Evolutionary conservation across 108 stramenopile genomes (phyloP).

Genomic region (Aurantiochytrium sp.): DNA sequence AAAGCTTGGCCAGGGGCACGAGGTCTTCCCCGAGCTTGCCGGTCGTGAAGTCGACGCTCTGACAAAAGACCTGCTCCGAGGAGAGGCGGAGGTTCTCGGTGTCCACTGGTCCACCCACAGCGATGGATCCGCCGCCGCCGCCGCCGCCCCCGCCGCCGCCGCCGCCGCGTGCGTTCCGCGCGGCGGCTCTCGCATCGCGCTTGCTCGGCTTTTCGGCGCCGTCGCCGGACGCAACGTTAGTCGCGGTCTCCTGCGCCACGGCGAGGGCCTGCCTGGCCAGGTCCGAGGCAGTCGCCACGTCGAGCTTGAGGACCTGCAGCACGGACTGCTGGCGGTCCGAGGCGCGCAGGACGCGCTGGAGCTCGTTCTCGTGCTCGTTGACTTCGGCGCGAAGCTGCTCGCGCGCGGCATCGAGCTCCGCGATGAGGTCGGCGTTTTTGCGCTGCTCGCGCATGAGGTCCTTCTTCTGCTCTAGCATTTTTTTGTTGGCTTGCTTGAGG

Average conservation of each 20-base stretch:
- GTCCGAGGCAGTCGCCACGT: neutral
- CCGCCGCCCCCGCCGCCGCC: neutral
- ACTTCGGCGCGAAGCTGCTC: neutral
- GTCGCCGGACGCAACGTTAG: neutral
- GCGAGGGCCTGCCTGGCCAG: neutral
- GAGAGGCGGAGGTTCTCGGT: neutral
- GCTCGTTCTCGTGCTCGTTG: neutral
- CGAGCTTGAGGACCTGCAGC: neutral
- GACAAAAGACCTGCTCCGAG: neutral
- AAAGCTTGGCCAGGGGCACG: neutral
- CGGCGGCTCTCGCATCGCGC: neutral
- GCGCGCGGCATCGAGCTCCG: neutral
- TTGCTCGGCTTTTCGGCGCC: neutral
- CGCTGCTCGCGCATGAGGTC: neutral
- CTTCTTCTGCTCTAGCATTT: neutral
- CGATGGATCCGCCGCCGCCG: neutral
- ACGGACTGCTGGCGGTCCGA: constrained; percentile 16
- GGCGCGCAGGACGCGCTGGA: neutral
- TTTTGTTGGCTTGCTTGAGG: neutral
- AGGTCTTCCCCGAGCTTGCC: neutral
- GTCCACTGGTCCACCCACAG: neutral
- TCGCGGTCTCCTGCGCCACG: neutral
- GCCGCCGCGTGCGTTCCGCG: neutral
- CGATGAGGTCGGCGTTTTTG: neutral
- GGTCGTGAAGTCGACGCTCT: neutral